Evolutionary conservation across 2,329 filamentous ascomycete genomes (phyloP).

Genomic region (Thielaviopsis populi): DNA sequence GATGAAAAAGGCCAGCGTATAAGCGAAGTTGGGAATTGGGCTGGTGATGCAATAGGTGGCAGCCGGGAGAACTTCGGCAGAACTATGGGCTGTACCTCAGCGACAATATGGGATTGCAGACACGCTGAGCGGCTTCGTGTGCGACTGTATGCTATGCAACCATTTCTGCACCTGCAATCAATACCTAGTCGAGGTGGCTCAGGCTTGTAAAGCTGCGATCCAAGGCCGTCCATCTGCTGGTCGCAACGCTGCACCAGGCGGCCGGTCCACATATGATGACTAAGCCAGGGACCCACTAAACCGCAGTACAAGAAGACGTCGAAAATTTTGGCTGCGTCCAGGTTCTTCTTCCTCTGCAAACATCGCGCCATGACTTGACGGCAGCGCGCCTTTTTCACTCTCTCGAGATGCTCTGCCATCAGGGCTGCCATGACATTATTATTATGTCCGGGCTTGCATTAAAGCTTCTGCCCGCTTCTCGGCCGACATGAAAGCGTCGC

Average conservation of each 20-base stretch:
- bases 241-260: neutral
- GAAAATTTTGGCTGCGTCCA: neutral
- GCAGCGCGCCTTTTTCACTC: neutral
- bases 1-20: neutral
- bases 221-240: neutral
- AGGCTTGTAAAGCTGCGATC: neutral
- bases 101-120: neutral
- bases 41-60: conserved; percentile 6
- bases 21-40: neutral
- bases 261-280: conserved; percentile 2
- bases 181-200: neutral
- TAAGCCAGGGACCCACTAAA: neutral
- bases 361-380: neutral
- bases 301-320: neutral
- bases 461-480: neutral
- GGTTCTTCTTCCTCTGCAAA: neutral
- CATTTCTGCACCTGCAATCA: neutral
- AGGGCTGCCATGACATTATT: neutral
- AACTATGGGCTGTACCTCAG: neutral
- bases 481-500: neutral
- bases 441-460: neutral
- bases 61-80: conserved; percentile 8
- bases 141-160: neutral
- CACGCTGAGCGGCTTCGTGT: neutral
- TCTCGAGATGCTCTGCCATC: too few relatives aligned